Evolutionary conservation across 768 basidiomycete genomes (phyloP).

Genomic region (Leccinellum luteum): DNA sequence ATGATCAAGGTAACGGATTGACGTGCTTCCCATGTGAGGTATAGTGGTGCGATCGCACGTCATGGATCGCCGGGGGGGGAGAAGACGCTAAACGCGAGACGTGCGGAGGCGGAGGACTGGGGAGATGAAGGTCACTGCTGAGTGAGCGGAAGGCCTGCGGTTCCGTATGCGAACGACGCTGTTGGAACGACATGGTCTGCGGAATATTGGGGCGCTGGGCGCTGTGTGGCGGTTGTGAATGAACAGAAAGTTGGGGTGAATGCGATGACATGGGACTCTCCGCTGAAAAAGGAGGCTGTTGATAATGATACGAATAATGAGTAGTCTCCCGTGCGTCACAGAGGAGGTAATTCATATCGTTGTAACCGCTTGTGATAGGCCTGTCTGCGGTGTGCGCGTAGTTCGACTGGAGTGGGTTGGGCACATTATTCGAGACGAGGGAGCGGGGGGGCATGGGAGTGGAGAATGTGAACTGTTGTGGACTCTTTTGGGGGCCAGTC

Average conservation of each 20-base stretch:
- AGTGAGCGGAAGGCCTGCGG: conserved; percentile 50
- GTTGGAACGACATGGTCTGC: conserved; percentile 49
- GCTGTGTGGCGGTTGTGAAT: conserved; percentile 31
- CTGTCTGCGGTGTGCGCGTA: conserved; percentile 54
- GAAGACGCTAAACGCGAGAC: conserved; percentile 44
- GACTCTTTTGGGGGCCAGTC: conserved; percentile 45
- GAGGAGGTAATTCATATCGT: conserved; percentile 43
- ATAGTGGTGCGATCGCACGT: conserved; percentile 37
- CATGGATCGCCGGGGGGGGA: conserved; percentile 37
- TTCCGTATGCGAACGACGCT: conserved; percentile 57
- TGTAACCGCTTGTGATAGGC: conserved; percentile 45
- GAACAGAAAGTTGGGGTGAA: conserved; percentile 40
- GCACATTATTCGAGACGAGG: conserved; percentile 41
- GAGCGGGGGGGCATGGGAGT: conserved; percentile 42
- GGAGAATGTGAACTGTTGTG: conserved; percentile 43
- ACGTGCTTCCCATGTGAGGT: conserved; percentile 46
- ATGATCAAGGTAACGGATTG: conserved; percentile 44
- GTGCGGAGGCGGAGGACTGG: conserved; percentile 42
- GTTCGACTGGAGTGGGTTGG: conserved; percentile 36
- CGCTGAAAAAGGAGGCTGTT: conserved; percentile 46
- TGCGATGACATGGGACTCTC: conserved; percentile 43
- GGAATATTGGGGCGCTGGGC: conserved; percentile 39
- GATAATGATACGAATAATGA: conserved; percentile 54
- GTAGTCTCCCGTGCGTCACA: conserved; percentile 47
- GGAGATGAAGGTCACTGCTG: conserved; percentile 49